These are phyloP conservation scores for Komagataella mondaviorum DNA, from an alignment of 805 yeast species.

Conservation along the genomic window DNA sequence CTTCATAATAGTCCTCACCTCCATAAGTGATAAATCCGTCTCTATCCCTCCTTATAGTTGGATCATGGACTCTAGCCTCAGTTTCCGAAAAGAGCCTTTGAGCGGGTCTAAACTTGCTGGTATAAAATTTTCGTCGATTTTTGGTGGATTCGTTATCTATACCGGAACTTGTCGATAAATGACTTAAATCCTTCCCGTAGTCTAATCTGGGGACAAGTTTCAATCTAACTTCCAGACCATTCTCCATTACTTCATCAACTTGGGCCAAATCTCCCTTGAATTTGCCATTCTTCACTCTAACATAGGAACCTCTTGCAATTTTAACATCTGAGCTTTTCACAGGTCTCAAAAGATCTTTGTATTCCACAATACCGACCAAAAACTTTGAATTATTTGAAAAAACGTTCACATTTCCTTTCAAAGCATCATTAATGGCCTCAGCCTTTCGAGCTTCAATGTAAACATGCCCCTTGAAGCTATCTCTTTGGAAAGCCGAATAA, in stretches of 20 bases:
- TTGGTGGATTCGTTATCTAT: not conserved
- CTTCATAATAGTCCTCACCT: conserved; percentile 84
- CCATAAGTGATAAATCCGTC: conserved; percentile 49
- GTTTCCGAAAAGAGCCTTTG: conserved; percentile 79
- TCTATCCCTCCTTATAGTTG: conserved; percentile 52
- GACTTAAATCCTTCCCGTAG: conserved; percentile 50
- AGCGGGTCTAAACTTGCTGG: conserved; percentile 55
- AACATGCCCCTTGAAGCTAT: conserved; percentile 80
- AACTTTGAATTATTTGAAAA: conserved; percentile 52
- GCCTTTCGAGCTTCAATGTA: conserved; percentile 91
- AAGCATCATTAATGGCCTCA: conserved; percentile 81
- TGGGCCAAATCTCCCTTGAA: conserved; percentile 89
- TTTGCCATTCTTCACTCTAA: conserved; percentile 80
- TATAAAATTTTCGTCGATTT: conserved; percentile 2
- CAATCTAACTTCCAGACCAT: conserved; percentile 89
- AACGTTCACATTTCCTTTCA: conserved; percentile 82
- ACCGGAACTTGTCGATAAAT: conserved; percentile 9
- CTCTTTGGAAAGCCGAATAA: conserved; percentile 86
- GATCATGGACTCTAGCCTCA: conserved; percentile 80
- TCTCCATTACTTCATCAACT: conserved; percentile 86
- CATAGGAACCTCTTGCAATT: conserved; percentile 84
- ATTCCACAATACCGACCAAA: conserved; percentile 89
- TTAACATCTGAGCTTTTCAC: conserved; percentile 80
- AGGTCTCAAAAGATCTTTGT: conserved; percentile 85
- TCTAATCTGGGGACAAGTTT: conserved; percentile 89